phyloP scores from a whole-genome alignment of 495 filamentous ascomycete species.

The Aspergillus cristatus region DNA sequence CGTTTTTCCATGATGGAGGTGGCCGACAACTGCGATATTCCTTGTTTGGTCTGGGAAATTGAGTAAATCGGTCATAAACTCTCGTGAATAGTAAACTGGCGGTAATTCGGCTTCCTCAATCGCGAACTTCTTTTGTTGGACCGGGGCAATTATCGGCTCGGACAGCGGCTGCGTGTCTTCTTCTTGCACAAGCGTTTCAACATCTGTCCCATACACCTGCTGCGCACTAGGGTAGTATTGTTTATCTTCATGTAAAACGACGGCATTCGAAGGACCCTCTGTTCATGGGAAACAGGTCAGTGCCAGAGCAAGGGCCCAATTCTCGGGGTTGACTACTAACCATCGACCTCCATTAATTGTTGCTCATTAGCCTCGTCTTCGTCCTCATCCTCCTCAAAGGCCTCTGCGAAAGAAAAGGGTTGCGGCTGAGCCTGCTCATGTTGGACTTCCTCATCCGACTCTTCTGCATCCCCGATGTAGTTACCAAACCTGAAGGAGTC shows the following conservation, averaged over 20 bases:
- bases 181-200: slow-evolving; percentile 93
- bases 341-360: slow-evolving; percentile 92
- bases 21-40: slow-evolving; percentile 85
- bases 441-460: slow-evolving; percentile 79
- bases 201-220: slow-evolving; percentile 87
- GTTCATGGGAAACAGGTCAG: slow-evolving; percentile 31
- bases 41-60: slow-evolving; percentile 89
- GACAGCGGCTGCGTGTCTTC: slow-evolving; percentile 91
- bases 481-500: slow-evolving; percentile 70
- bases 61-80: slow-evolving; percentile 94
- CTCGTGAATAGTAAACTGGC: slow-evolving; percentile 73
- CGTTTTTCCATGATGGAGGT: slow-evolving; percentile 96
- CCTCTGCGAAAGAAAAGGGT: slow-evolving; percentile 74
- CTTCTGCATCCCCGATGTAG: slow-evolving; percentile 85
- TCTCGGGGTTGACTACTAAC: slow-evolving; percentile 31
- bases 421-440: slow-evolving; percentile 58
- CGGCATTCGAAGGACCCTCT: slow-evolving; percentile 93
- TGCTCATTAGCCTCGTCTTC: slow-evolving; percentile 51
- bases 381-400: slow-evolving; percentile 53
- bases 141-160: slow-evolving; percentile 86
- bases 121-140: slow-evolving; percentile 91
- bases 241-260: slow-evolving; percentile 96
- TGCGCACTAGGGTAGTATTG: slow-evolving; percentile 97
- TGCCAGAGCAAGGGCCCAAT: not conserved
- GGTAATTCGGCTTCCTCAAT: slow-evolving; percentile 88